Evolutionary conservation across 2,329 filamentous ascomycete genomes (phyloP).

Genomic region (Diaporthe batatas): DNA sequence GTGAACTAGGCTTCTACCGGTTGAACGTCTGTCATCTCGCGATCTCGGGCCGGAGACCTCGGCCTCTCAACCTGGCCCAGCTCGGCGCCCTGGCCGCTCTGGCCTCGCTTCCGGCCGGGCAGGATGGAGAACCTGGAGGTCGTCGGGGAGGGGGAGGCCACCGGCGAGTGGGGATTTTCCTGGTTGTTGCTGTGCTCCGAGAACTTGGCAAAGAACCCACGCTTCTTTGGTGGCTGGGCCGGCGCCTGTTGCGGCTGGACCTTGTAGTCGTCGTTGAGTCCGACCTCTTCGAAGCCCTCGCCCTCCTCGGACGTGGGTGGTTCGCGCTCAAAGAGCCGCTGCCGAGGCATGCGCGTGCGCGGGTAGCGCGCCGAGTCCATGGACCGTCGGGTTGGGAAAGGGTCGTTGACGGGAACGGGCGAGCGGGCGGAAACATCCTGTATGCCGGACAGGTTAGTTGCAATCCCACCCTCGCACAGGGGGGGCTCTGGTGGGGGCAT

Average conservation of each 20-base stretch:
- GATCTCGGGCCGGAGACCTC: conserved; percentile 44
- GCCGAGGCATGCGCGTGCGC: conserved; percentile 71
- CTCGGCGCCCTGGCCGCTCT: conserved; percentile 79
- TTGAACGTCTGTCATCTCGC: conserved; percentile 39
- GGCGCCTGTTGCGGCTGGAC: conserved; percentile 58
- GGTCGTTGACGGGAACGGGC: conserved; percentile 74
- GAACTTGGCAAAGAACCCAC: conserved; percentile 85
- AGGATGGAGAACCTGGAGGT: conserved; percentile 73
- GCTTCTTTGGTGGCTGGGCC: conserved; percentile 67
- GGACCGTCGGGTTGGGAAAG: conserved; percentile 76
- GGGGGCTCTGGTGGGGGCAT: conserved; percentile 54
- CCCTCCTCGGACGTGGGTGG: conserved; percentile 75
- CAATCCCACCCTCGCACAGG: background rate
- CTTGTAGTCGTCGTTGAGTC: conserved; percentile 81
- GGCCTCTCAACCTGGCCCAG: conserved; percentile 72
- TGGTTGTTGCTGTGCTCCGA: conserved; percentile 63
- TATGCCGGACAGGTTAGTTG: background rate
- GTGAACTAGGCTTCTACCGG: conserved; percentile 36
- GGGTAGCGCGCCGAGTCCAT: conserved; percentile 80
- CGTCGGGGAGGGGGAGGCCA: conserved; percentile 54
- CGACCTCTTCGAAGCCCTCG: conserved; percentile 85
- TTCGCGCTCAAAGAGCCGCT: conserved; percentile 69
- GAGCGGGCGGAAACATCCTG: conserved; percentile 93
- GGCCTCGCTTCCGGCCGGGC: conserved; percentile 78
- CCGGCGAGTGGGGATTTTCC: conserved; percentile 46